Evolutionary conservation across 1,284 basidiomycete genomes (phyloP), one percentile per base, ranked within the genome.

Genomic region (Boletus sp.): DNA sequence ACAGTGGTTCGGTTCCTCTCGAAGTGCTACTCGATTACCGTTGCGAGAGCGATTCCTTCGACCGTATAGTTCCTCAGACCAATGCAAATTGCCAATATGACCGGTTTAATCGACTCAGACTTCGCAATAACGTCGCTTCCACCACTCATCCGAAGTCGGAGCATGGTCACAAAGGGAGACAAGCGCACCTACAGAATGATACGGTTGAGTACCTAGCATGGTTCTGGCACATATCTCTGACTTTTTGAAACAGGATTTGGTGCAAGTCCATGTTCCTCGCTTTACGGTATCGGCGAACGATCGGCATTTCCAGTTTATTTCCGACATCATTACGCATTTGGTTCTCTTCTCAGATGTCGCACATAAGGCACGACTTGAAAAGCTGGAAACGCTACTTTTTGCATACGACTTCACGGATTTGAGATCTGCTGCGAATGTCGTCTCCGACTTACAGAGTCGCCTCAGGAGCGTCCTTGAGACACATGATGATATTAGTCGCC

Each of bases 361-460:
- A 1, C 89, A 94, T 68, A 91, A 91, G 70, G 84, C 83, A 52
- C 88, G 89, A 16, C 78, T 88, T 61, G 88, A 94, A 66, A 87
- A 87, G 68, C 79, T 97, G 49, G 92, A 98, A 76, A 91, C 87
- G 27, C 84, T 97, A 68, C 81, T 95, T 46, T 94, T 95, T 77
- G 90, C 88, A 40, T 96, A 97, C 75, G 95, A 98, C 76, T 95
- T 97, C 69, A 89, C 88, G 16, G 92, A 98, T 74, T 79, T 93
- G 55, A 72, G 76, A 50, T 84, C 87, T 49, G 84, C 90, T 47
- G 83, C 90, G 38, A 79, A 81, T 67, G 85, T 94, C 28, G 86
- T 98, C 27, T 80, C 84, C 47, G 83, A 86, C 52, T 80, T 97
- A 21, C 96, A 98, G 78, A 74, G 81, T 35, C 86, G 89, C 16